These are phyloP conservation scores for Anethum foeniculum DNA, from an alignment of 140 eudicot species.

Conservation along the genomic window DNA sequence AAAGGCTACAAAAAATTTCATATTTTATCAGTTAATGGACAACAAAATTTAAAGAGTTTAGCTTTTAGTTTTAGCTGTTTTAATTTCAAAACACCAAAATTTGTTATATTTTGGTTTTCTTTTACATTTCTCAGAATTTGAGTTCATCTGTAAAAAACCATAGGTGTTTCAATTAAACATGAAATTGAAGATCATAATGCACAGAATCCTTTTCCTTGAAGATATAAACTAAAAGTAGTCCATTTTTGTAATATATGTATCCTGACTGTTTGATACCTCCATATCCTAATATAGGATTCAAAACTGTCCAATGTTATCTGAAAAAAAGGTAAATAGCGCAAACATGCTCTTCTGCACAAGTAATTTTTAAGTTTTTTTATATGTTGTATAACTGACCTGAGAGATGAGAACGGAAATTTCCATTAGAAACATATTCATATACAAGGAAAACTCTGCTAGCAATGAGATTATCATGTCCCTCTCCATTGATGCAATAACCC, in stretches of 20 bases:
- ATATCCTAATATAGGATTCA: not conserved
- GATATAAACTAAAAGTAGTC: not conserved
- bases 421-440: slow-evolving; percentile 72
- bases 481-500: slow-evolving; percentile 78
- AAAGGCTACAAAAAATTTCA: not conserved
- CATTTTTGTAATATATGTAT: not conserved
- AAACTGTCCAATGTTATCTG: not conserved
- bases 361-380: not conserved
- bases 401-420: slow-evolving; percentile 70
- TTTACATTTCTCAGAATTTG: not conserved
- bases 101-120: not conserved
- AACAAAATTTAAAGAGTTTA: not conserved
- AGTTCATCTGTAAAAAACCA: not conserved
- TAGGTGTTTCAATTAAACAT: not conserved
- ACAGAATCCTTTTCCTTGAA: not conserved
- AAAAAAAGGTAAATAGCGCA: not conserved
- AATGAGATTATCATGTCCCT: slow-evolving; percentile 44
- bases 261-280: not conserved
- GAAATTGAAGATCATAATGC: not conserved
- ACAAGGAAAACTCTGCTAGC: slow-evolving; percentile 67
- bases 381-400: slow-evolving; percentile 43
- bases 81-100: not conserved
- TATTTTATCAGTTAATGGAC: not conserved
- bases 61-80: not conserved
- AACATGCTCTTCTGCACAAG: not conserved